phyloP scores from a whole-genome alignment of 257 asterid species.

The Nicotiana benthamiana region DNA sequence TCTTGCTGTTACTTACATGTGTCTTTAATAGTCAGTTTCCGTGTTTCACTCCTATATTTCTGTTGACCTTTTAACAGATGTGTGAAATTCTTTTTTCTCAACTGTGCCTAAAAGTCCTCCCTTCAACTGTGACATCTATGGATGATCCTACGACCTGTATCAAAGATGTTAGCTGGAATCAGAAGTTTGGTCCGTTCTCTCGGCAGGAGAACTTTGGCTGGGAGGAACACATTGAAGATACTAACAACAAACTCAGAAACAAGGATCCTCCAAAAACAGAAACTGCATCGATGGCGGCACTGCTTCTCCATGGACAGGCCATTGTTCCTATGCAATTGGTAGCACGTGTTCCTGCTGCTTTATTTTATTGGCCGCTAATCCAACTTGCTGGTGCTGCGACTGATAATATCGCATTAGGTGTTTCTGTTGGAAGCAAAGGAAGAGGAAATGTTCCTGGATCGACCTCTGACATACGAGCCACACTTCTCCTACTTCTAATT shows the following conservation, averaged over 20 bases:
- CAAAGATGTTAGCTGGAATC: slow-evolving; percentile 50
- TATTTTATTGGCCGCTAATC: slow-evolving; percentile 96
- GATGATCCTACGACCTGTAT: slow-evolving; percentile 38
- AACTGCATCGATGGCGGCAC: slow-evolving; percentile 88
- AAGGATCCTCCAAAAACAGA: slow-evolving; percentile 38
- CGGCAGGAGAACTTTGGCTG: slow-evolving; percentile 24
- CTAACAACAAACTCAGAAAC: slow-evolving; percentile 37
- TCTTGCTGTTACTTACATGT: neutral
- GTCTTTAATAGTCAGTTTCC: neutral
- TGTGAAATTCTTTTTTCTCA: slow-evolving; percentile 93
- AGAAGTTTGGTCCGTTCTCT: slow-evolving; percentile 37
- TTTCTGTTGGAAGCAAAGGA: slow-evolving; percentile 99
- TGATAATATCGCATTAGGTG: slow-evolving; percentile 95
- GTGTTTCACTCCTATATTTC: neutral
- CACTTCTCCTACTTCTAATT: slow-evolving; percentile 91
- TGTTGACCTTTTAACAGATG: slow-evolving; percentile 47
- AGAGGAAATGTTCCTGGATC: slow-evolving; percentile 99
- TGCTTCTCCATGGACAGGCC: slow-evolving; percentile 91
- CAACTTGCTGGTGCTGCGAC: slow-evolving; percentile 99
- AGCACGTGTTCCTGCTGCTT: slow-evolving; percentile 95
- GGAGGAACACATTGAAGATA: slow-evolving; percentile 47
- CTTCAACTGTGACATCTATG: slow-evolving; percentile 34
- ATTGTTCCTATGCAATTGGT: slow-evolving; percentile 98
- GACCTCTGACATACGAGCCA: slow-evolving; percentile 95
- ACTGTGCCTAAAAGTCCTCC: slow-evolving; percentile 76